phyloP scores from a whole-genome alignment of 345 rosid genomes.

The Noccaea caerulescens region DNA sequence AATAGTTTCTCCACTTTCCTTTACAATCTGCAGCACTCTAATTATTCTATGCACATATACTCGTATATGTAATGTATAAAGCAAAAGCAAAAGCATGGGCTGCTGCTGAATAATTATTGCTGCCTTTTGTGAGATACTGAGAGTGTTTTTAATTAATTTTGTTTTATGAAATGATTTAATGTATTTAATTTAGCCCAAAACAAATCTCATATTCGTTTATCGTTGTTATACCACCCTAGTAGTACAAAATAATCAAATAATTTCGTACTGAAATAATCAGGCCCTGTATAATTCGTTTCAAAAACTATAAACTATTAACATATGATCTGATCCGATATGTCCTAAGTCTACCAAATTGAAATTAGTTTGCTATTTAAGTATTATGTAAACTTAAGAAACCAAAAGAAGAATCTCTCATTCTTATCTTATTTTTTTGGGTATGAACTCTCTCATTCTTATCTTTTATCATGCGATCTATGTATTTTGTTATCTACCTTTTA shows the following conservation, averaged over 20 bases:
- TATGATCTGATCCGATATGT: too few species aligned
- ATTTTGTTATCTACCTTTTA: too few species aligned
- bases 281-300: too few species aligned
- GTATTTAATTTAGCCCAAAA: neutral
- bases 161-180: neutral
- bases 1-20: slow-evolving; percentile 53
- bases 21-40: slow-evolving; percentile 26
- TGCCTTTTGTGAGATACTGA: neutral
- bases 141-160: neutral
- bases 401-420: too few species aligned
- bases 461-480: too few species aligned
- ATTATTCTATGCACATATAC: slow-evolving; percentile 21
- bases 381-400: too few species aligned
- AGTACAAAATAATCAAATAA: neutral
- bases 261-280: neutral
- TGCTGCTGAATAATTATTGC: slow-evolving; percentile 19
- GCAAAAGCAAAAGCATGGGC: slow-evolving; percentile 35
- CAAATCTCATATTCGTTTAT: neutral
- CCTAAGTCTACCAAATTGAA: too few species aligned
- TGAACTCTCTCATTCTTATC: too few species aligned
- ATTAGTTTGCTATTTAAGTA: too few species aligned
- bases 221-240: neutral
- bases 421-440: too few species aligned
- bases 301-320: too few species aligned
- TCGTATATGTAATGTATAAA: slow-evolving; percentile 3